Conservation (phyloP, 2,329 filamentous ascomycete species). For the Venturia nashicola region DNA sequence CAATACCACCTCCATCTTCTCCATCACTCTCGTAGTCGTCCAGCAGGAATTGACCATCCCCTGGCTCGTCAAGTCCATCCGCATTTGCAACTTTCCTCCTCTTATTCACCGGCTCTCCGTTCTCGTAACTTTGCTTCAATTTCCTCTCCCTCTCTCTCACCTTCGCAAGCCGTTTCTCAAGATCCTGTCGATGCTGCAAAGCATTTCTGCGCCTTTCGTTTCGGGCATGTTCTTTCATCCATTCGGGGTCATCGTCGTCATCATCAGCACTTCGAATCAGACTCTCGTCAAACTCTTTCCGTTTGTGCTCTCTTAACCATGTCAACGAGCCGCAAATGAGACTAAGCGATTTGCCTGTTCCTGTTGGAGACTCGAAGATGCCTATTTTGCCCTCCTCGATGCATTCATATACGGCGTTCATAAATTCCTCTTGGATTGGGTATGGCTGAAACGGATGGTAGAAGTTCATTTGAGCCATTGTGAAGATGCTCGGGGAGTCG, state of each 20-base stretch:
- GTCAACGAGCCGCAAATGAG: conserved; percentile 81
- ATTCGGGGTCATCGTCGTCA: conserved; percentile 60
- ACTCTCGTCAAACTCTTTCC: conserved; percentile 43
- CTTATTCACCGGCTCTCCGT: conserved; percentile 37
- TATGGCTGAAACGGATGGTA: conserved; percentile 84
- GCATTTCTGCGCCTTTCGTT: conserved; percentile 56
- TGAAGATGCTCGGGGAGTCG: not conserved
- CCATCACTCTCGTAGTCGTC: conserved; percentile 60
- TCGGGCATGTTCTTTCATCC: conserved; percentile 70
- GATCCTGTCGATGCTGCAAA: conserved; percentile 52
- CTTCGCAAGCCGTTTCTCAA: conserved; percentile 58
- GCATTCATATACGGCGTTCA: conserved; percentile 69
- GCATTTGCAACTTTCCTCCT: conserved; percentile 22
- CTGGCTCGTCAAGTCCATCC: conserved; percentile 13
- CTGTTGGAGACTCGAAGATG: conserved; percentile 89
- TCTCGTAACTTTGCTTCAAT: conserved; percentile 38
- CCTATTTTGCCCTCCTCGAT: conserved; percentile 70
- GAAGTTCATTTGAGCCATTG: conserved; percentile 43
- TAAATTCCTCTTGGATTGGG: conserved; percentile 76
- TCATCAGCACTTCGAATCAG: conserved; percentile 31
- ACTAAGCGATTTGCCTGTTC: conserved; percentile 79
- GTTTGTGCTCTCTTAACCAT: conserved; percentile 78
- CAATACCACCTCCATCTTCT: conserved; percentile 26
- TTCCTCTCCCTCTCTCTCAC: conserved; percentile 51
- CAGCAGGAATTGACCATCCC: conserved; percentile 62